Evolutionary conservation across 1,284 basidiomycete species (phyloP).

Genomic region (Malassezia arunalokei): DNA sequence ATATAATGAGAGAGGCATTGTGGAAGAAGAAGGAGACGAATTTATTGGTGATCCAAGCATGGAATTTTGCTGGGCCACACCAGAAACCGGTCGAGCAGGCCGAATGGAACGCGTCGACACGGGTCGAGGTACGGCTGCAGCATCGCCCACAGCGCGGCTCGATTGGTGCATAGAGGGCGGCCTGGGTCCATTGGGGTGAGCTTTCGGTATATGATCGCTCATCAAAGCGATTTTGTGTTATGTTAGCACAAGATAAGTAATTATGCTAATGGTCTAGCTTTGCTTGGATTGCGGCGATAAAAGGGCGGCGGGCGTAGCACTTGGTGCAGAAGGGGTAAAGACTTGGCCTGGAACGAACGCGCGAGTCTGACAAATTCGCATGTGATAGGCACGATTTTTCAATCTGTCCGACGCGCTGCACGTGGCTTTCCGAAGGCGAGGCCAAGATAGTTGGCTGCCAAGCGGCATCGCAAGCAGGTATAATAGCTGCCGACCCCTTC

Average conservation of each 20-base stretch:
- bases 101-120: constrained; percentile 1
- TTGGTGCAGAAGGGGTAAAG: neutral
- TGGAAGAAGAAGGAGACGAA: neutral
- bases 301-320: neutral
- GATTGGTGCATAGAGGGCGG: neutral
- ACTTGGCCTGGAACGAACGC: neutral
- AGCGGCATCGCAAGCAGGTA: too few species aligned
- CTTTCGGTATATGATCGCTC: neutral
- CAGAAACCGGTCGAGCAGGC: neutral
- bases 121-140: neutral
- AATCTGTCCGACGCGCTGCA: neutral
- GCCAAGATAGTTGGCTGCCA: neutral
- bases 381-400: neutral
- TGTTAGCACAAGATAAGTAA: neutral
- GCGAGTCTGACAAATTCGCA: neutral
- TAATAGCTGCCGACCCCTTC: too few species aligned
- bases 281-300: neutral
- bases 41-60: neutral
- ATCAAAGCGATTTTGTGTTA: neutral
- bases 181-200: neutral
- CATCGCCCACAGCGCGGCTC: neutral
- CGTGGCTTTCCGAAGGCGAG: neutral
- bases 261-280: neutral
- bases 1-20: too few species aligned
- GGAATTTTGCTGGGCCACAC: neutral